Evolutionary conservation across 768 basidiomycete genomes (phyloP).

Genomic region (Naganishia vishniacii): DNA sequence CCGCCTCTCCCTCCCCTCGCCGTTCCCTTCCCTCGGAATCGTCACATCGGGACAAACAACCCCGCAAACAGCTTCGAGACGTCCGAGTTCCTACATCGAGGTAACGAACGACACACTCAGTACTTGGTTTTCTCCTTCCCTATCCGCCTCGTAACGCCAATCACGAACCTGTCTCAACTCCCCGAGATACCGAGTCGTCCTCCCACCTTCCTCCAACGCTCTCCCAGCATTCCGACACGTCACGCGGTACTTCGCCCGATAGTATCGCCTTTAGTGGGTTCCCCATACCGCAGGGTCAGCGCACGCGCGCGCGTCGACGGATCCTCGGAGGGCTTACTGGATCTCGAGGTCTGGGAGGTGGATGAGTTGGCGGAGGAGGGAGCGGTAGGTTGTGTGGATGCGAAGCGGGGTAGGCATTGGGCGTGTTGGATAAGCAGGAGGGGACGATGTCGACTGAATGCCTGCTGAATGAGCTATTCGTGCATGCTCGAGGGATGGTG

Average conservation of each 20-base stretch:
- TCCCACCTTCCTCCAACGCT: not conserved
- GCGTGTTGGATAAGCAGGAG: not conserved
- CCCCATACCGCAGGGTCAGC: too few species aligned
- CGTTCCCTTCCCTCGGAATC: too few species aligned
- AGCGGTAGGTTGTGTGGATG: constrained; percentile 7
- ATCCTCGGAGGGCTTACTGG: not conserved
- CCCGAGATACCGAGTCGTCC: not conserved
- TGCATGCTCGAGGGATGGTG: too few species aligned
- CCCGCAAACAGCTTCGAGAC: not conserved
- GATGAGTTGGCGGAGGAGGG: not conserved
- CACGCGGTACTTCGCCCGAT: not conserved
- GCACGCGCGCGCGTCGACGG: not conserved
- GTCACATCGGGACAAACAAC: not conserved
- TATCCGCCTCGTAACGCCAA: too few species aligned
- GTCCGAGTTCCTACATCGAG: not conserved
- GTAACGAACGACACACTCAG: not conserved
- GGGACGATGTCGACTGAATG: not conserved
- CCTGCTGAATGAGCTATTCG: too few species aligned
- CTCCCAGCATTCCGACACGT: not conserved
- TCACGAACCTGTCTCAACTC: not conserved
- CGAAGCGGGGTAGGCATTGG: not conserved
- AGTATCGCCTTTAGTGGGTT: not conserved
- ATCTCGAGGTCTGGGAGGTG: constrained; percentile 12
- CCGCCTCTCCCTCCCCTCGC: not conserved
- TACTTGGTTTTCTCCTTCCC: too few species aligned